Conservation (phyloP, 1,284 basidiomycete genomes). For the Pseudozyma hubeiensis region DNA sequence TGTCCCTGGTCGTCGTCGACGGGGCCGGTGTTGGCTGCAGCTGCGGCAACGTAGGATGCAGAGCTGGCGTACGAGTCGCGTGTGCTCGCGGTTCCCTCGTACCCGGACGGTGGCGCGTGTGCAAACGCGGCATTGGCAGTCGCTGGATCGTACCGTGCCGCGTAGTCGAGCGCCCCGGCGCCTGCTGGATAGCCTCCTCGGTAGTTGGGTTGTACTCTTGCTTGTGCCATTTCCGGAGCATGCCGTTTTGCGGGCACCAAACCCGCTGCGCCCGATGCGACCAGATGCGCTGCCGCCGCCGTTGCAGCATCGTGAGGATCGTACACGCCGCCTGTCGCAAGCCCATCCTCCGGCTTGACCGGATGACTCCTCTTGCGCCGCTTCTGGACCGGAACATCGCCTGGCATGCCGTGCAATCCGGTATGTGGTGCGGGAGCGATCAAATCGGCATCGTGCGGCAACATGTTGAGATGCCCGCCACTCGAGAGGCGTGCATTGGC, state of each 20-base stretch:
- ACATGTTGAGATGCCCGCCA: conserved; percentile 33
- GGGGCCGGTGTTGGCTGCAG: conserved; percentile 38
- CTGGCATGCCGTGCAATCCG: conserved; percentile 8
- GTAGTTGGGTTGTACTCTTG: conserved; percentile 42
- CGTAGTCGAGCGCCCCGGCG: conserved; percentile 42
- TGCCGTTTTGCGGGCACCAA: conserved; percentile 28
- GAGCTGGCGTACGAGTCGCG: conserved; percentile 50
- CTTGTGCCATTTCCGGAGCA: conserved; percentile 32
- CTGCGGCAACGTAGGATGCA: conserved; percentile 44
- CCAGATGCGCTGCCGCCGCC: conserved; percentile 23
- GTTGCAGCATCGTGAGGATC: conserved; percentile 23
- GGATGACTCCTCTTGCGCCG: conserved; percentile 49
- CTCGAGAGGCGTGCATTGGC: conserved; percentile 8
- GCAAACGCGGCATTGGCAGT: conserved; percentile 30
- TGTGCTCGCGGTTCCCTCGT: conserved; percentile 47
- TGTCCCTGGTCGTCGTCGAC: conserved; percentile 70
- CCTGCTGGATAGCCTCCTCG: conserved; percentile 51
- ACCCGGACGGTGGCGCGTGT: conserved; percentile 25
- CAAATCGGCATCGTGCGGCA: conserved; percentile 46
- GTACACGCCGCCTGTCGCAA: conserved; percentile 9
- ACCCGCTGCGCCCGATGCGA: conserved; percentile 28
- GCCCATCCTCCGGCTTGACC: conserved; percentile 25
- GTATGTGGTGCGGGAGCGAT: conserved; percentile 43
- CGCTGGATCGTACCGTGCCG: conserved; percentile 34
- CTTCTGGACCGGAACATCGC: conserved; percentile 24